Evolutionary conservation across 2,329 filamentous ascomycete genomes (phyloP).

Genomic region (Beauveria caledonica): DNA sequence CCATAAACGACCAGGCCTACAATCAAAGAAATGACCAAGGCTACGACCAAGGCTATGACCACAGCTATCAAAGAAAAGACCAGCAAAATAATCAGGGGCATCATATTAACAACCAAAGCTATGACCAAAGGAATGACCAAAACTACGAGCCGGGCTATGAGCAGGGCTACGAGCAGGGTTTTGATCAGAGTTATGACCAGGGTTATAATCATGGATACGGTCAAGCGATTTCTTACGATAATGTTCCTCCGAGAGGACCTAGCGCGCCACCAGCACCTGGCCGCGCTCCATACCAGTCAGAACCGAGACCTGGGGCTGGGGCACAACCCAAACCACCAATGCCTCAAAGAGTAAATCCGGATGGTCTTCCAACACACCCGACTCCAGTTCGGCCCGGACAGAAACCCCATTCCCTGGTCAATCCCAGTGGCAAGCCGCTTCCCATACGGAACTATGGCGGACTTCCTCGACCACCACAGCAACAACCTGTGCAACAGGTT

Average conservation of each 20-base stretch:
- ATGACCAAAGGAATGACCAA: slow-evolving; percentile 16
- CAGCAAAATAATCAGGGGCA: slow-evolving; percentile 11
- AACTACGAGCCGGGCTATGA: slow-evolving; percentile 17
- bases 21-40: slow-evolving; percentile 8
- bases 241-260: slow-evolving; percentile 22
- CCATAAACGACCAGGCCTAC: slow-evolving; percentile 19
- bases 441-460: slow-evolving; percentile 49
- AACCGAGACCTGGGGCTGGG: slow-evolving; percentile 17
- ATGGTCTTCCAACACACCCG: slow-evolving; percentile 51
- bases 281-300: slow-evolving; percentile 17
- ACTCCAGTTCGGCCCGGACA: slow-evolving; percentile 55
- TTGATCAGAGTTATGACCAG: slow-evolving; percentile 16
- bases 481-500: slow-evolving; percentile 21
- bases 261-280: slow-evolving; percentile 24
- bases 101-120: slow-evolving; percentile 14
- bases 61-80: slow-evolving; percentile 18
- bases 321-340: slow-evolving; percentile 14
- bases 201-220: slow-evolving; percentile 18
- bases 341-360: slow-evolving; percentile 27
- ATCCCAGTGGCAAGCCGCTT: slow-evolving; percentile 47
- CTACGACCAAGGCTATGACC: slow-evolving; percentile 12
- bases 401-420: slow-evolving; percentile 50
- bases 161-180: slow-evolving; percentile 15
- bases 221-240: slow-evolving; percentile 19
- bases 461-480: slow-evolving; percentile 28